Conservation (phyloP, 495 filamentous ascomycete species). For the Aspergillus panamensis region DNA sequence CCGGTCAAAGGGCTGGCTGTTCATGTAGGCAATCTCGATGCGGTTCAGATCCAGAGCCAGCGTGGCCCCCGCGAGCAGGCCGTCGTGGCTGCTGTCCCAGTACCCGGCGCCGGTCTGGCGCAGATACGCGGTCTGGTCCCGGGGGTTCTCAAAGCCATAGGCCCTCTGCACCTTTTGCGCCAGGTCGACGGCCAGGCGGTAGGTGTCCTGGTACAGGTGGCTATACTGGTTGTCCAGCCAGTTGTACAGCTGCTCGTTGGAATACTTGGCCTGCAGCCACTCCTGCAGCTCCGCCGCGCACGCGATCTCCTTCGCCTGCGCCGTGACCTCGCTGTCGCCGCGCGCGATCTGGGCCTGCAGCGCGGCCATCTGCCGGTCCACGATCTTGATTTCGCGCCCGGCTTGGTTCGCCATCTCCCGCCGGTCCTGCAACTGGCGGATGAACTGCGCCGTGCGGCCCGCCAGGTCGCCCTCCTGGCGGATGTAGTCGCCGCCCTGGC, state of each 20-base stretch:
- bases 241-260: constrained; percentile 29
- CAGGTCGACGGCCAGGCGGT: constrained; percentile 17
- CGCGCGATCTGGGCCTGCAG: constrained; percentile 17
- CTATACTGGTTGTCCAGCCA: constrained; percentile 22
- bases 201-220: constrained; percentile 19
- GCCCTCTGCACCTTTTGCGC: constrained; percentile 19
- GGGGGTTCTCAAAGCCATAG: constrained; percentile 27
- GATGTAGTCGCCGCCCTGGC: not conserved
- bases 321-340: constrained; percentile 29
- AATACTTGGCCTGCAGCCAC: constrained; percentile 33
- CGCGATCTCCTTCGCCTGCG: constrained; percentile 17
- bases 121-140: not conserved
- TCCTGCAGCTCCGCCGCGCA: constrained; percentile 12
- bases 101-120: constrained; percentile 5
- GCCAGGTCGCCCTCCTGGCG: not conserved
- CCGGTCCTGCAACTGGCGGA: constrained; percentile 28
- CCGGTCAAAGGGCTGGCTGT: constrained; percentile 25
- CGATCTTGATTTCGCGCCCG: constrained; percentile 28
- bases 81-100: constrained; percentile 27
- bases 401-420: constrained; percentile 23
- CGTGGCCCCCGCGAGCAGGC: constrained; percentile 29
- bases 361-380: constrained; percentile 30
- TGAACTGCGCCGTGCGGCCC: constrained; percentile 2
- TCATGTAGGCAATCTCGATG: constrained; percentile 27
- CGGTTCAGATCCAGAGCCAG: constrained; percentile 22